Evolutionary conservation across 345 rosid species (phyloP).

Genomic region (Alliaria petiolata): DNA sequence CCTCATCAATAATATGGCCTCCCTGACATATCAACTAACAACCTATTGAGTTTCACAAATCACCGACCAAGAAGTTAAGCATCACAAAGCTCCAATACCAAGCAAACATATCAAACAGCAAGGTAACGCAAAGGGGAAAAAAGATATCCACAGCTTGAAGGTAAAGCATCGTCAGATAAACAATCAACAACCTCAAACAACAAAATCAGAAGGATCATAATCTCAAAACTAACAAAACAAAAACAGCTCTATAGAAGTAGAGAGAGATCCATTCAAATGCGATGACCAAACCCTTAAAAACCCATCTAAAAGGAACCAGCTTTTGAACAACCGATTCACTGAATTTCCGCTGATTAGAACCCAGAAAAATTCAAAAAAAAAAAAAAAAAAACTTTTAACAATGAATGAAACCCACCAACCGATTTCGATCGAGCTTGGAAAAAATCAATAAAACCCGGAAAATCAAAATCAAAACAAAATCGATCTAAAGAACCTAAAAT

Average conservation of each 20-base stretch:
- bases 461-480: background rate
- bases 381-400: background rate
- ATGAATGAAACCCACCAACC: constrained; percentile 24
- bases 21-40: constrained; percentile 15
- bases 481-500: background rate
- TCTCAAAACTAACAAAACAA: background rate
- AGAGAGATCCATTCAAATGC: constrained; percentile 24
- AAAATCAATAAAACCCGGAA: background rate
- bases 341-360: background rate
- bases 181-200: background rate
- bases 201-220: background rate
- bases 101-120: constrained; percentile 15
- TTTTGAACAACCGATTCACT: background rate
- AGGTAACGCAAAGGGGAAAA: background rate
- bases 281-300: background rate
- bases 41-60: background rate
- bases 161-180: constrained; percentile 17
- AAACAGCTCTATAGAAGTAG: background rate
- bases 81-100: constrained; percentile 10
- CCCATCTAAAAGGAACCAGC: background rate
- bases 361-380: background rate
- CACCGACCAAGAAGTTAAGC: constrained; percentile 13
- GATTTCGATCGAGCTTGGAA: constrained; percentile 15
- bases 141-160: constrained; percentile 22
- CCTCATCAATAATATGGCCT: background rate